Base-by-base conservation (phyloP, 345 rosid genomes). In the Acer saccharum region DNA sequence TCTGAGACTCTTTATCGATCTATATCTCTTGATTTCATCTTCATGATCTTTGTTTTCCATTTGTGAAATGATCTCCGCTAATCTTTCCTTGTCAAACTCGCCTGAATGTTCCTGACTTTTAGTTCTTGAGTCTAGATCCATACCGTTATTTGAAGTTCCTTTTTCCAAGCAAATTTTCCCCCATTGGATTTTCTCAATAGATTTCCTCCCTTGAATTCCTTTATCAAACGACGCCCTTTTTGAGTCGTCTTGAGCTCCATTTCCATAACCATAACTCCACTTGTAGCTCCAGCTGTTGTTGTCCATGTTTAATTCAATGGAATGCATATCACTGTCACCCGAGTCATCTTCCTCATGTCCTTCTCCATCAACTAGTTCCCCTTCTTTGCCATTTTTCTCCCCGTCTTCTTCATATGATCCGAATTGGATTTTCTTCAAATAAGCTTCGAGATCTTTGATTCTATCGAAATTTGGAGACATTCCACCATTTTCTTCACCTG, bases 251-350 rank as follows among this genome's bases (percentile, higher is more conserved):
- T 72, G 77, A 32, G 46, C 82, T 60, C 55, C 73, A 55, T 69
- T 86, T 20, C 84, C 91, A n/a, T 83, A 43, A 68, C 88, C 91
- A 78, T 87, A 94, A 71, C 95, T 89, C 99, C 99, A 96, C 27
- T 86, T 83, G 83, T 90, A 95, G 90, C 93, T 87, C 78, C 78
- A 80, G 81, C 82, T 84, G 72, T 25, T 77, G 69, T 83, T 89
- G 75, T 90, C 98, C 98, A 96, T 94, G 73, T 88, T 92, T 82
- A 96, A 80, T 81, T 96, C 99, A 71, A 96, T 92, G 60, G 99
- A 94, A 76, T 94, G 98, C 52, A 92, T 90, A 83, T 92, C 98
- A 71, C 98, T 96, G 6, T 91, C 96, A 5, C 85, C 90, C 35
- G 92, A 90, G 52, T 84, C 92, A 80, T 88, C 95, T 44, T 79